A percentile compares a stretch with the other conserved stretches of the same genome.
phyloP scores from a whole-genome alignment of 2,329 filamentous ascomycete genomes.

The Fusarium nygamai region DNA sequence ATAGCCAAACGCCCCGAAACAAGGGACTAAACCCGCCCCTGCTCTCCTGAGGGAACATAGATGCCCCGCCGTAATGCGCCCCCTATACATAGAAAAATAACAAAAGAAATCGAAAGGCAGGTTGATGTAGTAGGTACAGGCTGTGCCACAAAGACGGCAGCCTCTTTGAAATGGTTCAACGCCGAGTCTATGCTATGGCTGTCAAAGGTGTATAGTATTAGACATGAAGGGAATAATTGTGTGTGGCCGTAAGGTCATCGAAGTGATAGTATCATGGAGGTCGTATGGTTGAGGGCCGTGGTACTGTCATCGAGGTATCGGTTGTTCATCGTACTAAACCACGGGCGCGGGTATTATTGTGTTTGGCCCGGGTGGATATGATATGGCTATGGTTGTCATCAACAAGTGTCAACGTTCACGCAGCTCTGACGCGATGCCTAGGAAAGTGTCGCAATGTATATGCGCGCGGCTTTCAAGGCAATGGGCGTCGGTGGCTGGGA shows the following conservation, averaged over 20 bases:
- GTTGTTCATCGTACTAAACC: slow-evolving; percentile 29
- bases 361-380: not conserved
- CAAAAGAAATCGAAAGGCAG: slow-evolving; percentile 39
- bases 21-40: slow-evolving; percentile 29
- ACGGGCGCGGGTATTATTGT: slow-evolving; percentile 23
- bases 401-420: not conserved
- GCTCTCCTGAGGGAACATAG: slow-evolving; percentile 37
- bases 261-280: slow-evolving; percentile 41
- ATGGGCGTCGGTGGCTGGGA: slow-evolving; percentile 53
- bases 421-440: slow-evolving; percentile 2
- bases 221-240: slow-evolving; percentile 41
- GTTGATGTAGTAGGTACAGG: slow-evolving; percentile 43
- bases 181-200: slow-evolving; percentile 49
- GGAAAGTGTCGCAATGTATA: slow-evolving; percentile 25
- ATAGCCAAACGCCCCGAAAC: slow-evolving; percentile 42
- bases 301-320: slow-evolving; percentile 42
- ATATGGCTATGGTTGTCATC: slow-evolving; percentile 2
- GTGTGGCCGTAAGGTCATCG: slow-evolving; percentile 39
- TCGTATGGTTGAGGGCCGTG: slow-evolving; percentile 28
- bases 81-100: slow-evolving; percentile 39
- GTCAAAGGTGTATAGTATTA: slow-evolving; percentile 42
- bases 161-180: slow-evolving; percentile 41
- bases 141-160: slow-evolving; percentile 26
- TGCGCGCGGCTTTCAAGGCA: slow-evolving; percentile 45
- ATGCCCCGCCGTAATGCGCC: slow-evolving; percentile 40